Base-by-base conservation (phyloP, 805 yeast species). In the Ogataea zsoltii region DNA sequence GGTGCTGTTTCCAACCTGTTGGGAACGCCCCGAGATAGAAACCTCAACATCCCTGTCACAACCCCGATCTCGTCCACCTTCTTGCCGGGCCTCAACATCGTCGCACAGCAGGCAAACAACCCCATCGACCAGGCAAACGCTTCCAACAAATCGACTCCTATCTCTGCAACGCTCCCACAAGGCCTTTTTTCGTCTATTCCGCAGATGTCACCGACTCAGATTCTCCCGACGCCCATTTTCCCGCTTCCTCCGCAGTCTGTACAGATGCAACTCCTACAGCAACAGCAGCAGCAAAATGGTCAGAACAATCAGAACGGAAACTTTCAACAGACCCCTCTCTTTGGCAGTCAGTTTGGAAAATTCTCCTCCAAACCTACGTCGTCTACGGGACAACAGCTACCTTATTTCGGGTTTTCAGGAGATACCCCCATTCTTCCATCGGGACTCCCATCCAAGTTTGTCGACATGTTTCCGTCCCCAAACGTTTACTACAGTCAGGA, bases 381-480 rank as follows among this genome's bases (percentile, higher is more conserved):
- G 11, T 29, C 53, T 16, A 32, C 45, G 13, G 47, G 45, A 7
- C 50, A 43, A 31, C 49, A 45, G 30, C 44, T 26, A 2, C 52
- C 55, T 7, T 48, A 36, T 33, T 51, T 39, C 41, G 48, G 44
- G 31, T 51, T 45, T 43, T 35, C 48, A 0, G 59, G 58, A 13
- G 80, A 83, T 11, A 89, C 83, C 32, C 89, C 84, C 49, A 82
- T 90, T 0, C 88, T 91, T 3, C 63, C 85, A 12, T 71, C 81
- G 2, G 84, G 85, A 6, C 67, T 87, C 18, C 91, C 95, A 2
- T 79, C 87, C 2, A 72, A 85, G 41, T 87, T 82, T 55, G 80
- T 85, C 33, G 95, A 87, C 55, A 70, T 84, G 60, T 80, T 88
- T 56, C 91, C 90, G 25, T 85, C 92, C 5, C 96, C 96, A 0